Evolutionary conservation across 306 rosid species (phyloP), one percentile per base, ranked within the genome.

Genomic region (Quercus cerris): DNA sequence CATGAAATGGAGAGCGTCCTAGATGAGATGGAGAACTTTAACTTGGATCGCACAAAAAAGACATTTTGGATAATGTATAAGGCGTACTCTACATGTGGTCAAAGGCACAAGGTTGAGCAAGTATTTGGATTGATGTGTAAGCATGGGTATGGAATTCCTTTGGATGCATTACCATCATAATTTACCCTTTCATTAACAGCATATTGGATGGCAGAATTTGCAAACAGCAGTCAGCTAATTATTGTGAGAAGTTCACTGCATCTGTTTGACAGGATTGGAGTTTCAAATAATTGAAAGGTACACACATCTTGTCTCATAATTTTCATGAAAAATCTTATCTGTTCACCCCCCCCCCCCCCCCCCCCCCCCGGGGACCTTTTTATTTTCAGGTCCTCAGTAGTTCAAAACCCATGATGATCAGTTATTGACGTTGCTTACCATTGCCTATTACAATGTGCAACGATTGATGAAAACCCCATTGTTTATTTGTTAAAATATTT

Each of bases 31-130:
- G 87, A 85, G 56, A 59, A 22, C 68, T 41, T 83, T 56, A 83
- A 82, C 41, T 17, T 90, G 55, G 27, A 3, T 62, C 41, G 70
- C 49, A 77, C 84, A 14, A 88, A 85, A 78, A 89, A 59, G 75
- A 92, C 97, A 27, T 75, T 94, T 22, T 90, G 86, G 90, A 92
- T 94, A 78, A 51, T 92, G 88, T 85, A 91, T 75, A 83, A 81
- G 3, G 91, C 93, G 33, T 91, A 90, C 81, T 33, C 56, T 58
- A 74, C 0, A 5, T 63, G 75, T 80, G 97, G 89, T 78, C 86
- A 83, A 72, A 80, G 79, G 68, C 52, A 77, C 75, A 90, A 91
- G 94, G 92, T 86, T 74, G 81, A 79, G 64, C 87, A 90, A 83
- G 81, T 89, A 56, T 25, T 86, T 70, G 91, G 95, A 25, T 75